Evolutionary conservation across 2,329 filamentous ascomycete genomes (phyloP).

Genomic region (Penicillium vulpinum): DNA sequence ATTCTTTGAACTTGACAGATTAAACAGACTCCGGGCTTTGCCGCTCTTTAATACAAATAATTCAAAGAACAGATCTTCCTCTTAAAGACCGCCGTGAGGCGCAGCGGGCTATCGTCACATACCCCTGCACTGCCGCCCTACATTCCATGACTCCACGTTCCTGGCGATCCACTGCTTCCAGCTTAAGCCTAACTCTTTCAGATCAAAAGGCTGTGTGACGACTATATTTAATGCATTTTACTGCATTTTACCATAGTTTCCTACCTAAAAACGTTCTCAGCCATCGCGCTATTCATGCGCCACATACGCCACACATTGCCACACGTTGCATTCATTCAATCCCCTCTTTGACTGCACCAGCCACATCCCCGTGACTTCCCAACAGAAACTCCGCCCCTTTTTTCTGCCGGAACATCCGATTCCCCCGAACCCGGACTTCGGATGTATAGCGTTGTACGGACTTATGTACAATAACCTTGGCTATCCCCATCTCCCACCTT

Average conservation of each 20-base stretch:
- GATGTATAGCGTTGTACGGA: background rate
- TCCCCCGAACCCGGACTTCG: background rate
- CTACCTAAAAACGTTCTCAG: conserved; percentile 5
- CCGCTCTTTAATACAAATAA: conserved; percentile 1
- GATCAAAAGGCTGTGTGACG: background rate
- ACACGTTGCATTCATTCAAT: background rate
- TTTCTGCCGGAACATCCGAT: background rate
- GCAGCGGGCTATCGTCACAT: background rate
- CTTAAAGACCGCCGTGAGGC: background rate
- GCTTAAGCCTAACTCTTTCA: background rate
- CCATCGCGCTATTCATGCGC: background rate
- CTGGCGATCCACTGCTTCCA: conserved; percentile 13
- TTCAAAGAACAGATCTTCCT: background rate
- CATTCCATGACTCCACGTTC: conserved; percentile 9
- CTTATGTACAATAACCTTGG: background rate
- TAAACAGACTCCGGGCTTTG: background rate
- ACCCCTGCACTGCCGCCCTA: conserved; percentile 8
- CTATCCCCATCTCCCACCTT: background rate
- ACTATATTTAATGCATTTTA: too few species aligned
- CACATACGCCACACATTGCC: conserved; percentile 8
- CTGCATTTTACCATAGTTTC: background rate
- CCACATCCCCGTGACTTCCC: conserved; percentile 6
- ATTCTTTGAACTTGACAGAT: background rate
- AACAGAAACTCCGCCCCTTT: conserved; percentile 7
- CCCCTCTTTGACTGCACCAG: background rate